These are phyloP conservation scores for Boletus rubescentipes DNA, from an alignment of 768 basidiomycete species.

Conservation along the genomic window DNA sequence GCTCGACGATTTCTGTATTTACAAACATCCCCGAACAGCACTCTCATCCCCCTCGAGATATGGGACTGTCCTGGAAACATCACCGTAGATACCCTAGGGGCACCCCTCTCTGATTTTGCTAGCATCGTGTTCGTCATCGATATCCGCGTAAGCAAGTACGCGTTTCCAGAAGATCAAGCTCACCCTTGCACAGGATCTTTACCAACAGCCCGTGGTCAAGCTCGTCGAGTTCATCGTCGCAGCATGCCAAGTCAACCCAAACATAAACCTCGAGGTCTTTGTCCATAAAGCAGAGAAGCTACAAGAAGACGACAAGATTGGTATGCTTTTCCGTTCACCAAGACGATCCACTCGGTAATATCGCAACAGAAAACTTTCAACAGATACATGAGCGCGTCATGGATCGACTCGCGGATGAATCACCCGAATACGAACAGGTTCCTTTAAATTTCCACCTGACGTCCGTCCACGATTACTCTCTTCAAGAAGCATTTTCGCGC, in stretches of 20 bases:
- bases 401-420: constrained; percentile 77
- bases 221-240: constrained; percentile 80
- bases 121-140: constrained; percentile 93
- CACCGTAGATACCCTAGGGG: constrained; percentile 74
- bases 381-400: constrained; percentile 86
- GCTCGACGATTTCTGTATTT: not conserved
- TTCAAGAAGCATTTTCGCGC: constrained; percentile 89
- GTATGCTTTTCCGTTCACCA: constrained; percentile 39
- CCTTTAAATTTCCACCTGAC: constrained; percentile 88
- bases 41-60: constrained; percentile 88
- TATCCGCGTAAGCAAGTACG: constrained; percentile 64
- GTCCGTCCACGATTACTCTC: constrained; percentile 88
- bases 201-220: constrained; percentile 79
- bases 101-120: constrained; percentile 74
- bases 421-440: constrained; percentile 73
- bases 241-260: constrained; percentile 72
- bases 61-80: constrained; percentile 94
- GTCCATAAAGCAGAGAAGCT: constrained; percentile 94
- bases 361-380: constrained; percentile 76
- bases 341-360: not conserved
- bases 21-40: constrained; percentile 44
- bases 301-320: constrained; percentile 88
- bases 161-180: not conserved
- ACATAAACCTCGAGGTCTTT: constrained; percentile 84
- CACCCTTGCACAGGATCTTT: constrained; percentile 58